These are phyloP conservation scores for Neoboletus brunneissimus DNA, from an alignment of 768 basidiomycete genomes.

Conservation along the genomic window DNA sequence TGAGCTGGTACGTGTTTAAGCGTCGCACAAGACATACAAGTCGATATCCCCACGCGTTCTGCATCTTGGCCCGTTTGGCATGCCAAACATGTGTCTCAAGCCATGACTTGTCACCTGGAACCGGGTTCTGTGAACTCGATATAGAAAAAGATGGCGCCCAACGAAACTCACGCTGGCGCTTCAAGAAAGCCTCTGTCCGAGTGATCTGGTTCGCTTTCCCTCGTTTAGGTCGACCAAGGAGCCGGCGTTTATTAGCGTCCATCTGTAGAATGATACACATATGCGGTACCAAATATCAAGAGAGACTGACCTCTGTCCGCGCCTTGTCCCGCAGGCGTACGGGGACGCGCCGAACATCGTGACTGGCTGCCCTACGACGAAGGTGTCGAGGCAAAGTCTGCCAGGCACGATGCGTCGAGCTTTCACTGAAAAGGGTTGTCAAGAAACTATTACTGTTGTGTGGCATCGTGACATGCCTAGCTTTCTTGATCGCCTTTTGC, in stretches of 20 bases:
- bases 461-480: constrained; percentile 45
- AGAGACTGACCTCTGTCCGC: constrained; percentile 62
- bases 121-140: neutral
- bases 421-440: constrained; percentile 42
- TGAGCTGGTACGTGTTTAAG: neutral
- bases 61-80: constrained; percentile 95
- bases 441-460: neutral
- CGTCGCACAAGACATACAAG: constrained; percentile 46
- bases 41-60: constrained; percentile 87
- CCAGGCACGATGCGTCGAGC: constrained; percentile 81
- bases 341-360: constrained; percentile 90
- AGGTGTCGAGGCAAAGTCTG: constrained; percentile 91
- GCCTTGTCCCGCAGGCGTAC: constrained; percentile 80
- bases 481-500: constrained; percentile 80
- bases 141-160: neutral
- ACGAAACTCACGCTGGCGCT: constrained; percentile 63
- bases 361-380: constrained; percentile 89
- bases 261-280: constrained; percentile 46
- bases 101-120: constrained; percentile 81
- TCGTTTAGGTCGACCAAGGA: constrained; percentile 50
- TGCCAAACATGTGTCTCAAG: constrained; percentile 98
- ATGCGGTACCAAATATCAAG: neutral
- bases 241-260: constrained; percentile 46
- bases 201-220: constrained; percentile 59
- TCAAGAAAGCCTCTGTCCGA: constrained; percentile 59